Evolutionary conservation across 129 eudicot species (phyloP), one percentile per base, ranked within the genome.

Genomic region (Gnaphalium uliginosum): DNA sequence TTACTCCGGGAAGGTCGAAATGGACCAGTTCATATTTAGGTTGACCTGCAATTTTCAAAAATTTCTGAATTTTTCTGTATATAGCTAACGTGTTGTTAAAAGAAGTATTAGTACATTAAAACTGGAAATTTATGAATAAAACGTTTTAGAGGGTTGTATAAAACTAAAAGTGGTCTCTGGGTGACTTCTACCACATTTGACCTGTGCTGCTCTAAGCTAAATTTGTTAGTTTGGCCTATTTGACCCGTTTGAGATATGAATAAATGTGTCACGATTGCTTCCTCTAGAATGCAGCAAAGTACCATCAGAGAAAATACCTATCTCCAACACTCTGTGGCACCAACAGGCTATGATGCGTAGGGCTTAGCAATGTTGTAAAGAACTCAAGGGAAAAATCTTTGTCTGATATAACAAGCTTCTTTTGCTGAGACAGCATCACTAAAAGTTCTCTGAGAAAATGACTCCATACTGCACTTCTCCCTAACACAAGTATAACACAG

Each of bases 371-470:
- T 46, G 96, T 82, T 51, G 87, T 78, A 61, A 88, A 86, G 22
- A 90, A 75, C 5, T 93, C 91, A 30, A 88, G 46, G 26, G 90
- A 91, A 66, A 90, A 67, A 77, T 85, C 81, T 41, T 18, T 69
- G 78, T 94, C 98, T 1, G 98, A 90, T 29, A 85, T 56, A 62
- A 90, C 88, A 63, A 94, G 78, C 82, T 82, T 85, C 89, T 89
- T 89, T 61, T 87, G 98, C 69, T 87, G 91, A 87, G 89, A 84
- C 75, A 90, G 67, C 83, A 84, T 72, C 56, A 79, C 81, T 82
- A 90, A 78, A 71, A 94, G 81, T 43, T 85, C 98, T 24, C 92
- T 92, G 30, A 89, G 84, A 71, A 87, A 90, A 56, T 78, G 82
- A 72, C 85, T 75, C 85, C 85, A 72, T 14, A 43, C 75, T 26